Base-by-base conservation (phyloP, 2,329 filamentous ascomycete genomes). In the Fusarium ramigenum region DNA sequence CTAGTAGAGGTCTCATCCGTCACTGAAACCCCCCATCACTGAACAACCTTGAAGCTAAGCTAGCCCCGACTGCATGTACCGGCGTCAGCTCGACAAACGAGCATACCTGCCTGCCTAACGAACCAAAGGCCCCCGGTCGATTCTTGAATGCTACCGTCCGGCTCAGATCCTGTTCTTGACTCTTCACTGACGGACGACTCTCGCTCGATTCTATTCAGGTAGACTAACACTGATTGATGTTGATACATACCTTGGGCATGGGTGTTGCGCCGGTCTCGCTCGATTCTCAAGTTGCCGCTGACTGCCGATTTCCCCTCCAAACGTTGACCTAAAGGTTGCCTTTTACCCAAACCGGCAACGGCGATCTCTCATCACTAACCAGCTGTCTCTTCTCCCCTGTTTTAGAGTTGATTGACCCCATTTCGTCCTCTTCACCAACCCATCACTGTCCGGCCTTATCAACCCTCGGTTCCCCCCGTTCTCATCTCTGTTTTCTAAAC, bases 361-460 rank as follows among this genome's bases (percentile, higher is more conserved):
- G 62, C 63, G 68, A 78, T 78, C 77, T 66, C 75, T 70, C 66
- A 70, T 77, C 76, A 74, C 72, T 66, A 62, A 65, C 63, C 56
- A 42, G 63, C 69, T 61, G 63, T 66, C 72, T 60, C 66, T 63
- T 50, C 74, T 76, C 69, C 66, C 75, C 67, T 63, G 58, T 77
- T 76, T 78, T 77, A 76, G 69, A 78, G 75, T 77, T 79, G 77
- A 76, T 76, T 69, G 65, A 70, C 73, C 61, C 73, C 72, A 66
- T 73, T 69, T 75, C 61, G 52, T 71, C 60, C 47, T 64, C 63
- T 63, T 63, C 63, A 49, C 69, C 62, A 67, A 60, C 71, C 60
- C 43, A 63, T 69, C 71, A 72, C 62, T 53, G 37, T 66, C 71
- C 37, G 52, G 70, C 69, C 74, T 75, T 75, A 73, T 78, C 75